Base-by-base conservation (phyloP, 2,329 filamentous ascomycete species). In the Hyphodiscus sp. region DNA sequence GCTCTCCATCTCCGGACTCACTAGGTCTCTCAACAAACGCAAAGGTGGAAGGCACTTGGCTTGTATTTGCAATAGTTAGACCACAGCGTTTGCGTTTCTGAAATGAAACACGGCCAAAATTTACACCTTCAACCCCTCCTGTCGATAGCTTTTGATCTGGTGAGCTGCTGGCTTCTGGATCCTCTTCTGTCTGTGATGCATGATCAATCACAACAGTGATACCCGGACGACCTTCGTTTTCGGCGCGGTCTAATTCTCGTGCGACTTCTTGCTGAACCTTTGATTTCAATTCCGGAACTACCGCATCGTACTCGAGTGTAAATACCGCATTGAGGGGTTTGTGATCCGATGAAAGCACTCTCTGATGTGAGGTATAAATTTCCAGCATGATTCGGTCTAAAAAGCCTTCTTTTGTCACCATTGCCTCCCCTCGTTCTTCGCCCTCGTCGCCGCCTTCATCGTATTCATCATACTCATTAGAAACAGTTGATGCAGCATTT, bases 31-130 rank as follows among this genome's bases (percentile, higher is more conserved):
- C 86, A 1, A 91, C 82, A 67, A 99, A 95, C 1, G 79, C 80
- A 64, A 96, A 86, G 0, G 77, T 87, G 0, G 94, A 91, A 2
- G 84, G 71, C 0, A 95, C 89, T 26, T 89, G 80, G 2, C 94
- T 87, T 0, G 94, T 99, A 63, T 99, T 99, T 23, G 94, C 94
- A 52, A 99, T 82, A 0, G 91, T 97, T 44, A 97, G 68, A 2
- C 77, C 81, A 4, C 85, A 79, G 9, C 75, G 77, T 61, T 86
- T 82, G 8, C 76, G 80, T 55, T 86, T 80, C 41, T 86, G 76
- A 63, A 87, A 95, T 2, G 78, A 75, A 1, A 96, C 74, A 2
- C 84, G 74, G 0, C 91, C 91, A 68, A 97, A 94, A 63, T 92
- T 82, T 0, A 97, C 80, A 1, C 82, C 81, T 29, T 74, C 69